Base-by-base conservation (phyloP, 2,329 filamentous ascomycete genomes). In the Aspergillus ustus region DNA sequence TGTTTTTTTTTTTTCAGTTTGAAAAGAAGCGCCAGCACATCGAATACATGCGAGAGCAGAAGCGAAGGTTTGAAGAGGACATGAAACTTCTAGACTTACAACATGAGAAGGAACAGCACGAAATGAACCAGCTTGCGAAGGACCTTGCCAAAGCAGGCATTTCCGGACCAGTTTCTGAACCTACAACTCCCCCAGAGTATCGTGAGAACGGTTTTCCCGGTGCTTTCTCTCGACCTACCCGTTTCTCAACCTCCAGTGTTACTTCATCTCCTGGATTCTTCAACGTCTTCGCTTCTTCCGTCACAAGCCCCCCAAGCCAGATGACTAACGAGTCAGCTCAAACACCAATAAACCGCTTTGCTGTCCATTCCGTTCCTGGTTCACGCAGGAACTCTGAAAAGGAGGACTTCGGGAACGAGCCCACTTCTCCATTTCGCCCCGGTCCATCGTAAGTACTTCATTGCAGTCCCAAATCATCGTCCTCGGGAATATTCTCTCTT, bases 11-110 rank as follows among this genome's bases (percentile, higher is more conserved):
- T 54, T 60, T 62, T 20, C 77, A 97, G 93, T 87, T 97, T 74
- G 93, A 97, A 77, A 95, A 95, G 80, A 97, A 97, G 80, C 92
- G 93, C 73, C 83, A 91, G 73, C 93, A 97, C 77, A 96, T 96
- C 81, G 94, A 98, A 77, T 89, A 89, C 72, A 89, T 98, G 70
- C 87, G 92, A 67, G 92, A 96, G 78, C 92, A 96, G 76, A 92
- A 92, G 72, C 88, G 92, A 66, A 88, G 91, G 50, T 97, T 97
- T 71, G 93, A 98, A 79, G 89, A 91, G 67, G 92, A 97, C 77
- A 93, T 99, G 87, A 91, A 93, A 75, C 87, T 92, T 69, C 84
- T 97, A 64, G 93, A 97, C 71, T 85, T 93, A 69, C 90, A 95
- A 75, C 91, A 94, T 76, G 89, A 90, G 65, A 88, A 86, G 64